Evolutionary conservation across 2,329 filamentous ascomycete genomes (phyloP).

Genomic region (Scortechinia acanthostroma): DNA sequence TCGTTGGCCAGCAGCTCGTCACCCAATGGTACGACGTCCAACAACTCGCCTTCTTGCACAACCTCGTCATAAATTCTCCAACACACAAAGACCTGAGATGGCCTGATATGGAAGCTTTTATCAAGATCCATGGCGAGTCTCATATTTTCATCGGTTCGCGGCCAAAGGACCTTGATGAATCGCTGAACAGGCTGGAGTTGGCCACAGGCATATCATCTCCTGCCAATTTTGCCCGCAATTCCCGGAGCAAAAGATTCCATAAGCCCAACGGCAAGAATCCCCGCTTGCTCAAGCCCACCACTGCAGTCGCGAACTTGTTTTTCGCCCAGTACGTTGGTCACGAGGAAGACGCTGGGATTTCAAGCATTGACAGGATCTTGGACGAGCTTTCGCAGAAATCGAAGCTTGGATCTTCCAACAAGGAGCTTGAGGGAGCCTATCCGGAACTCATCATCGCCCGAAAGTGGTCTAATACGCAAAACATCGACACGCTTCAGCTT

Average conservation of each 20-base stretch:
- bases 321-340: slow-evolving; percentile 8
- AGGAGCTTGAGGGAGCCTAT: slow-evolving; percentile 7
- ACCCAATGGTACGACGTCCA: slow-evolving; percentile 17
- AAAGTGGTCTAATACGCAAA: slow-evolving; percentile 11
- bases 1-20: slow-evolving; percentile 12
- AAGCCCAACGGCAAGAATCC: slow-evolving; percentile 11
- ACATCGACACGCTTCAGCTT: slow-evolving; percentile 12
- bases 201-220: slow-evolving; percentile 14
- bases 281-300: slow-evolving; percentile 13
- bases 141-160: slow-evolving; percentile 16
- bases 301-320: slow-evolving; percentile 13
- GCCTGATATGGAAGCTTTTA: slow-evolving; percentile 18
- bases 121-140: slow-evolving; percentile 17
- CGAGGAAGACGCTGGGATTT: slow-evolving; percentile 7
- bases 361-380: slow-evolving; percentile 7
- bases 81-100: slow-evolving; percentile 11
- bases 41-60: slow-evolving; percentile 17
- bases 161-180: slow-evolving; percentile 14
- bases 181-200: slow-evolving; percentile 15
- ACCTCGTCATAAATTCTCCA: slow-evolving; percentile 10
- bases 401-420: no score
- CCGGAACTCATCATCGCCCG: slow-evolving; percentile 4
- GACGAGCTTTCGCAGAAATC: slow-evolving; percentile 9
- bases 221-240: slow-evolving; percentile 15
- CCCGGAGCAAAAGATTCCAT: slow-evolving; percentile 10